Percentiles rank a stretch among this genome's conserved stretches.
These are phyloP conservation scores for Escovopsis sp. DNA, from an alignment of 2,329 filamentous ascomycete genomes.

Conservation along the genomic window DNA sequence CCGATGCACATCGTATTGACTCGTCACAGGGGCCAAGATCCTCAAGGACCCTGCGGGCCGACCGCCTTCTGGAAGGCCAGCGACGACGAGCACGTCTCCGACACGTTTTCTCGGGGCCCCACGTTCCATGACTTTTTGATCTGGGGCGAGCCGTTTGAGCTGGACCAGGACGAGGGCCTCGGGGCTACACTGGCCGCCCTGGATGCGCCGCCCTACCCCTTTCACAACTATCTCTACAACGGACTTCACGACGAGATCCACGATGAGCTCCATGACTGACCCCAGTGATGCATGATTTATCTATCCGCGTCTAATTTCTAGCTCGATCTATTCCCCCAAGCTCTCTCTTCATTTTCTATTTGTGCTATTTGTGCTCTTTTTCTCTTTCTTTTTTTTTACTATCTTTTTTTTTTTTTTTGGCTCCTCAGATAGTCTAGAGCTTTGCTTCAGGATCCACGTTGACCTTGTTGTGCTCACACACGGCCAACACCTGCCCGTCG, in stretches of 20 bases:
- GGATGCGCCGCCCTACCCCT: no score
- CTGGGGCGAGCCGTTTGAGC: conserved; percentile 12
- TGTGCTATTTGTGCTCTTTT: no score
- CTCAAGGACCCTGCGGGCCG: conserved; percentile 56
- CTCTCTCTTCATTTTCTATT: no score
- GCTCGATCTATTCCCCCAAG: no score
- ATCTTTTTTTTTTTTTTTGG: neutral
- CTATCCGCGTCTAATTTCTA: no score
- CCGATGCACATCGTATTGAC: neutral
- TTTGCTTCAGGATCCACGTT: conserved; percentile 37
- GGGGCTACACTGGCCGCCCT: no score
- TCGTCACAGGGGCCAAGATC: conserved; percentile 43
- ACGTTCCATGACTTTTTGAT: conserved; percentile 14
- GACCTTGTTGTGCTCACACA: conserved; percentile 51
- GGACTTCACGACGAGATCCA: conserved; percentile 9
- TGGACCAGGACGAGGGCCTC: conserved; percentile 4
- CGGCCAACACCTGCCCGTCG: conserved; percentile 37
- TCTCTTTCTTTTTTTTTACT: neutral
- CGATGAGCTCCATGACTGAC: conserved; percentile 9
- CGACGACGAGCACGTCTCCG: conserved; percentile 23
- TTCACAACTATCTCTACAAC: no score
- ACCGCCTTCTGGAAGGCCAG: conserved; percentile 66
- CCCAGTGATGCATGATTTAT: no score
- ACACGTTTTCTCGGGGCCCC: neutral
- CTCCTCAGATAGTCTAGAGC: conserved; percentile 8